These are phyloP conservation scores for Geotrichum cucujoidarum DNA, from an alignment of 1,139 yeast genomes.

Conservation along the genomic window DNA sequence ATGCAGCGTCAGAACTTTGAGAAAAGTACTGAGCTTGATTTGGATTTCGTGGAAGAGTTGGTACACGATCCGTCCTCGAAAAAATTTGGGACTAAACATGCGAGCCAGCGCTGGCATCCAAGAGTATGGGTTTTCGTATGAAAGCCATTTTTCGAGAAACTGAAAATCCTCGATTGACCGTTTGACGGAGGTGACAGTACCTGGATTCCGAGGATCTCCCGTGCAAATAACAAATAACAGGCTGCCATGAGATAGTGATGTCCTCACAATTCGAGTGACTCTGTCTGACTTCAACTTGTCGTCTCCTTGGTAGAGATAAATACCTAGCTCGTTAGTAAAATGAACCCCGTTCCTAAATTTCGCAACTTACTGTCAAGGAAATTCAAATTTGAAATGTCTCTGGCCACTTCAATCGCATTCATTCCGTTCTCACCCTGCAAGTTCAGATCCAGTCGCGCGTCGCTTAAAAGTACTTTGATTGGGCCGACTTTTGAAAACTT, in stretches of 20 bases:
- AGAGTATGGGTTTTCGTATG: conserved; percentile 36
- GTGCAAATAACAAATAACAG: conserved; percentile 33
- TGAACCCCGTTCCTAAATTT: too few species aligned
- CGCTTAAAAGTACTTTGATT: conserved; percentile 38
- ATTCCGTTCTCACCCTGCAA: conserved; percentile 30
- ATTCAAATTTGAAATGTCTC: conserved; percentile 44
- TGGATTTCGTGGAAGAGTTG: conserved; percentile 46
- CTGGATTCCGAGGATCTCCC: conserved; percentile 26
- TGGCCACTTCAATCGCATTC: conserved; percentile 50
- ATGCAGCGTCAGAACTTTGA: conserved; percentile 41
- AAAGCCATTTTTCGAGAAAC: conserved; percentile 37
- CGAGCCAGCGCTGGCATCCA: conserved; percentile 37
- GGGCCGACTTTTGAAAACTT: conserved; percentile 66
- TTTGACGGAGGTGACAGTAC: conserved; percentile 28
- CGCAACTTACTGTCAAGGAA: conserved; percentile 44
- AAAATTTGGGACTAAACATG: conserved; percentile 34
- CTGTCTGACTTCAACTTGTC: conserved; percentile 19
- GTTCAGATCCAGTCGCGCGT: conserved; percentile 31
- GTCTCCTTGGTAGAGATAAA: conserved; percentile 2
- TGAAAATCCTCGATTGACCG: conserved; percentile 43
- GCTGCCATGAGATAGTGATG: conserved; percentile 29
- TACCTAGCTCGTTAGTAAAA: conserved; percentile 6
- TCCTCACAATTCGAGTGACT: conserved; percentile 29
- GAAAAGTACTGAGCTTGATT: conserved; percentile 45
- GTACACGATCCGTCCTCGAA: conserved; percentile 36